Evolutionary conservation across 768 basidiomycete genomes (phyloP).

Genomic region (Hirschioporus abietinus): DNA sequence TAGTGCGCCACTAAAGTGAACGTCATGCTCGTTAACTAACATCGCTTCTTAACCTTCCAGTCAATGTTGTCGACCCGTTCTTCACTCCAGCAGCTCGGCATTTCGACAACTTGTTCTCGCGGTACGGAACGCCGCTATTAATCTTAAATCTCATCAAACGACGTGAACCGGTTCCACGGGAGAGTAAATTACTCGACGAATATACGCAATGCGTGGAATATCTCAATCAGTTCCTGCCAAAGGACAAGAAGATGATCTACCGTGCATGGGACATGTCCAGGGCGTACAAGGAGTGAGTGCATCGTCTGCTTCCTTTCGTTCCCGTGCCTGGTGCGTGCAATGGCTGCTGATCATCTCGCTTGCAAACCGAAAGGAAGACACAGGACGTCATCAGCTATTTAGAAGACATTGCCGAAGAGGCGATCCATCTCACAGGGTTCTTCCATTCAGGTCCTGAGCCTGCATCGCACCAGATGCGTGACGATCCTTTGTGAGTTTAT

Average conservation of each 20-base stretch:
- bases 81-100: slow-evolving; percentile 90
- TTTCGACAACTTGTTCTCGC: slow-evolving; percentile 84
- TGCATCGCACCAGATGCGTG: slow-evolving; percentile 60
- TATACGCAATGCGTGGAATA: slow-evolving; percentile 91
- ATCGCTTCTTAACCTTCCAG: slow-evolving; percentile 33
- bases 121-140: slow-evolving; percentile 86
- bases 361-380: slow-evolving; percentile 57
- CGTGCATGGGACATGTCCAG: slow-evolving; percentile 95
- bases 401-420: slow-evolving; percentile 92
- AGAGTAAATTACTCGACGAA: slow-evolving; percentile 85
- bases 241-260: slow-evolving; percentile 81
- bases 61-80: slow-evolving; percentile 92
- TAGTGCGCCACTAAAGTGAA: slow-evolving; percentile 47
- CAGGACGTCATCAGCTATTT: slow-evolving; percentile 94
- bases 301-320: slow-evolving; percentile 10
- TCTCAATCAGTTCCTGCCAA: slow-evolving; percentile 91
- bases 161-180: slow-evolving; percentile 70
- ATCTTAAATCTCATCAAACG: slow-evolving; percentile 94
- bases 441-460: slow-evolving; percentile 94
- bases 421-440: slow-evolving; percentile 85
- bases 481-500: slow-evolving; percentile 32
- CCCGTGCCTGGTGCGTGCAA: neutral
- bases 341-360: neutral
- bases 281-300: slow-evolving; percentile 84
- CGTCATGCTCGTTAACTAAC: neutral